Conservation (phyloP, 1,139 yeast genomes). For the Yamadazyma membranifaciens region DNA sequence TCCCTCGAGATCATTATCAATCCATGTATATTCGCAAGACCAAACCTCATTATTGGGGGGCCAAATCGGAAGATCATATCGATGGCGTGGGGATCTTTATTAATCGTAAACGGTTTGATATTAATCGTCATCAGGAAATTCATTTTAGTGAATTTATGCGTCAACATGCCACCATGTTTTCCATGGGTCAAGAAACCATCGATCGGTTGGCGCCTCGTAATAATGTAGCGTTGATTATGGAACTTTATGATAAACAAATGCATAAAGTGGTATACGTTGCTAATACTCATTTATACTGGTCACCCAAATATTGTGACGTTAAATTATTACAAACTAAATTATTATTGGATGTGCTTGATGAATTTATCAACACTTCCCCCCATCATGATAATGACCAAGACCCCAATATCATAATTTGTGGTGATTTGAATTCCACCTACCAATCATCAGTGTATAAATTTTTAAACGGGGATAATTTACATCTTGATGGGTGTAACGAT, state of each 20-base stretch:
- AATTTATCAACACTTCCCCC: slow-evolving; percentile 15
- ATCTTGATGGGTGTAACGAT: slow-evolving; percentile 23
- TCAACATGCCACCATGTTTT: slow-evolving; percentile 25
- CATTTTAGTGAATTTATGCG: slow-evolving; percentile 39
- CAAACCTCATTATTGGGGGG: slow-evolving; percentile 50
- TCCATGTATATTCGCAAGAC: slow-evolving; percentile 49
- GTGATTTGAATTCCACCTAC: slow-evolving; percentile 56
- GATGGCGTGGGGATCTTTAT: slow-evolving; percentile 60
- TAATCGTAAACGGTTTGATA: slow-evolving; percentile 44
- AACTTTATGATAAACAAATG: slow-evolving; percentile 41
- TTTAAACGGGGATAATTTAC: slow-evolving; percentile 34
- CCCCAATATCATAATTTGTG: slow-evolving; percentile 33
- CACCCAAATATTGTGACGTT: slow-evolving; percentile 49
- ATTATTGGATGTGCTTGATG: slow-evolving; percentile 30
- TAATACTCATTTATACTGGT: slow-evolving; percentile 65
- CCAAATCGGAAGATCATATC: slow-evolving; percentile 38
- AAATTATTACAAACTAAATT: slow-evolving; percentile 54
- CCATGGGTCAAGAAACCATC: slow-evolving; percentile 34
- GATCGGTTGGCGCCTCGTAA: slow-evolving; percentile 46
- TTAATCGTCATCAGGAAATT: slow-evolving; percentile 39
- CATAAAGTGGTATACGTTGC: slow-evolving; percentile 42
- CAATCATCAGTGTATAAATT: slow-evolving; percentile 47
- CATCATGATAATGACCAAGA: background rate
- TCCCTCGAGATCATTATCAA: slow-evolving; percentile 33
- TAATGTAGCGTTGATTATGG: slow-evolving; percentile 53